Evolutionary conservation across 495 filamentous ascomycete genomes (phyloP).

Genomic region (Hypoxylon intermedium): DNA sequence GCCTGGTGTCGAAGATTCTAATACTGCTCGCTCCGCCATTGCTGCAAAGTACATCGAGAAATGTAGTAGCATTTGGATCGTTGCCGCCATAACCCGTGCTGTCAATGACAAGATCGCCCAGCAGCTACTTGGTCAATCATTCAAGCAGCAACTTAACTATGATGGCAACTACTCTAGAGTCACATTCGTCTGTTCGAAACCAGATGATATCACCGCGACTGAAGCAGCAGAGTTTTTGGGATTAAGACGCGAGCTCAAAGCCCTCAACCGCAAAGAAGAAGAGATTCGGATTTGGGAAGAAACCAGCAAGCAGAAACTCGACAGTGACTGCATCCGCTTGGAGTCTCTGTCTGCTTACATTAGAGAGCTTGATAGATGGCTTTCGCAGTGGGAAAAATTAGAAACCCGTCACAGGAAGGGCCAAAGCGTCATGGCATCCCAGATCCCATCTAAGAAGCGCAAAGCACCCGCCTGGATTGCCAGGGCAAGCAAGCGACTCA

Average conservation of each 20-base stretch:
- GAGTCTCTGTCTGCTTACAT: background rate
- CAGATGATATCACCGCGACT: constrained; percentile 60
- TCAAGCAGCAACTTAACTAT: constrained; percentile 65
- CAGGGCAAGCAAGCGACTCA: constrained; percentile 7
- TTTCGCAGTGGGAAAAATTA: constrained; percentile 56
- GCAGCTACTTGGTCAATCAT: constrained; percentile 60
- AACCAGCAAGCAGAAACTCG: constrained; percentile 39
- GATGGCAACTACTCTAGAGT: constrained; percentile 60
- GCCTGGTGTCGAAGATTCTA: constrained; percentile 65
- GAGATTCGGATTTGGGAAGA: background rate
- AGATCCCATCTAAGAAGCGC: constrained; percentile 33
- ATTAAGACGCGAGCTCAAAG: constrained; percentile 56
- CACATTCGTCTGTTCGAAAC: constrained; percentile 68
- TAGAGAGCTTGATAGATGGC: constrained; percentile 47
- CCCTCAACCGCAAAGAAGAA: constrained; percentile 49
- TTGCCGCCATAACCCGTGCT: constrained; percentile 64
- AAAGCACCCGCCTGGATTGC: constrained; percentile 14
- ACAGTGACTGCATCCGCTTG: constrained; percentile 34
- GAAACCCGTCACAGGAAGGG: constrained; percentile 51
- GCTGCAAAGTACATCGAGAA: constrained; percentile 64
- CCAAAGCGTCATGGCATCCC: constrained; percentile 52
- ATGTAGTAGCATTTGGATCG: constrained; percentile 57
- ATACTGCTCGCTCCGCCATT: constrained; percentile 63
- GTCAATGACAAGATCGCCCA: constrained; percentile 67
- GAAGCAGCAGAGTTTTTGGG: constrained; percentile 24